phyloP scores from a whole-genome alignment of 345 rosid species.

The Pistacia vera region DNA sequence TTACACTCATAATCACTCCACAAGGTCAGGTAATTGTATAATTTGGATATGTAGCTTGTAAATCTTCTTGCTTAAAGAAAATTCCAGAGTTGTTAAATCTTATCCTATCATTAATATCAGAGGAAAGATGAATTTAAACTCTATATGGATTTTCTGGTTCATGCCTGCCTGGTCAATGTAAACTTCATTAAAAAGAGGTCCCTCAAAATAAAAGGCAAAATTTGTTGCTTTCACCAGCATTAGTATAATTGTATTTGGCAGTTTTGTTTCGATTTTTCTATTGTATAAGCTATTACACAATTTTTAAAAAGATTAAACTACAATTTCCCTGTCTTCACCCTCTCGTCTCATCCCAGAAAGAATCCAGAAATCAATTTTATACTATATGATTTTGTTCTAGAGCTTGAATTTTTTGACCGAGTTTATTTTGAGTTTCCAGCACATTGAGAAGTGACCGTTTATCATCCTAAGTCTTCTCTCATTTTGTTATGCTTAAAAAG shows the following conservation, averaged over 20 bases:
- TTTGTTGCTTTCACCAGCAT: slow-evolving; percentile 6
- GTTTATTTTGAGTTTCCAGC: too few species aligned
- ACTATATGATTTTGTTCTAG: background rate
- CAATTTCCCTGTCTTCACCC: background rate
- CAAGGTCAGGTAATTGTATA: background rate
- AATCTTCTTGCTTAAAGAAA: background rate
- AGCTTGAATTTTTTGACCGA: background rate
- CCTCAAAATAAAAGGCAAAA: background rate
- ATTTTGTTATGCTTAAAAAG: too few species aligned
- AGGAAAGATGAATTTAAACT: background rate
- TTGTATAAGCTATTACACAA: background rate
- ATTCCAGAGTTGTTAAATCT: background rate
- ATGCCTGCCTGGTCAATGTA: background rate
- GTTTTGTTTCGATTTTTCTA: background rate
- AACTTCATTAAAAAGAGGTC: background rate
- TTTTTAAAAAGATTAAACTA: background rate
- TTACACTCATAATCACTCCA: background rate
- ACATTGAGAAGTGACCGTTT: too few species aligned
- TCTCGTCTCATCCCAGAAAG: background rate
- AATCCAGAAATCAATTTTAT: background rate
- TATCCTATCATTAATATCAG: background rate
- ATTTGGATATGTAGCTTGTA: background rate
- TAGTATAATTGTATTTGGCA: background rate
- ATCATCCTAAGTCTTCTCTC: too few species aligned
- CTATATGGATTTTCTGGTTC: background rate